Evolutionary conservation across 768 basidiomycete genomes (phyloP).

Genomic region (Lyophyllum atratum): DNA sequence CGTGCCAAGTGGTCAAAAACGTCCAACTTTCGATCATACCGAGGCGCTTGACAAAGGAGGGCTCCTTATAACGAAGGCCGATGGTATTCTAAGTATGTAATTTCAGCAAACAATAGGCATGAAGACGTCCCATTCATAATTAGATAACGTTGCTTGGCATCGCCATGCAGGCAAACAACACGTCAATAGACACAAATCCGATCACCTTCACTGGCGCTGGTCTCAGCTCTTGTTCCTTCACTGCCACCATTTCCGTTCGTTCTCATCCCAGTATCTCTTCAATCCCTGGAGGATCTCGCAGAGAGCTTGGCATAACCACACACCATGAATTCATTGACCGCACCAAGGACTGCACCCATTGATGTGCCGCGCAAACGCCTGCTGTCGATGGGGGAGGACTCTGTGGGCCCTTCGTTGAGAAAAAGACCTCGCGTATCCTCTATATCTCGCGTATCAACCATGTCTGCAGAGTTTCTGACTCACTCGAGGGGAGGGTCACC

Average conservation of each 20-base stretch:
- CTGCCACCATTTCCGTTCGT: conserved; percentile 15
- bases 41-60: too few species aligned
- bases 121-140: neutral
- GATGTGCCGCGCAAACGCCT: conserved; percentile 32
- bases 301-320: neutral
- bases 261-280: conserved; percentile 7
- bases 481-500: conserved; percentile 15
- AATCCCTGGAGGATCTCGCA: neutral
- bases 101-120: neutral
- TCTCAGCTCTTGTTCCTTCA: conserved; percentile 6
- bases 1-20: too few species aligned
- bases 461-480: conserved; percentile 20
- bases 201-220: conserved; percentile 9
- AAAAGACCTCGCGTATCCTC: conserved; percentile 35
- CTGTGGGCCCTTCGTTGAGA: conserved; percentile 22
- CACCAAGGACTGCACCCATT: conserved; percentile 15
- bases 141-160: neutral
- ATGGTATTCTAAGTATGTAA: too few species aligned
- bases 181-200: conserved; percentile 30
- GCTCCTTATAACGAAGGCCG: too few species aligned
- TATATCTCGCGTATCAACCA: conserved; percentile 11
- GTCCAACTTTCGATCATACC: too few species aligned
- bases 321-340: neutral
- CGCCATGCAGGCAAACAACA: conserved; percentile 31
- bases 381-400: conserved; percentile 30